A percentile compares a stretch with the other conserved stretches of the same genome.
Conservation (phyloP, 495 filamentous ascomycete genomes). For the Staphylotrichum longicolle region DNA sequence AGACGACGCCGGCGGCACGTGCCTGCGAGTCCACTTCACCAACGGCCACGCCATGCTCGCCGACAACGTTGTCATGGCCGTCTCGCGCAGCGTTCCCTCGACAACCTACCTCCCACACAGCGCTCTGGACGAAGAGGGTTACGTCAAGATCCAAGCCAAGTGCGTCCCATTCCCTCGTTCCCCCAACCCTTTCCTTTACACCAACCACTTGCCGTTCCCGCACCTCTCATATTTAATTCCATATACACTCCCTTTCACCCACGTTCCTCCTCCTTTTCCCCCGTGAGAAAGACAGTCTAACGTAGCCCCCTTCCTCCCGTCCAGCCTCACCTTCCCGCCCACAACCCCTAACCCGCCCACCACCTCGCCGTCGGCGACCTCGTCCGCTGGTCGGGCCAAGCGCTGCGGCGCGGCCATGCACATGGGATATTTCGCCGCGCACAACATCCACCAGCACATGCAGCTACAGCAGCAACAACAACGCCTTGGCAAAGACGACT, state of each 20-base stretch:
- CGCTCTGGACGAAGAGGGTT: conserved; percentile 53
- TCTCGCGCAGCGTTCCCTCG: conserved; percentile 54
- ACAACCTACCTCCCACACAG: conserved; percentile 52
- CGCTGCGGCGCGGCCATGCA: conserved; percentile 68
- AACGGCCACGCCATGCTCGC: conserved; percentile 53
- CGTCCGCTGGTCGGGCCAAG: conserved; percentile 62
- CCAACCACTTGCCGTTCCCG: too few relatives aligned
- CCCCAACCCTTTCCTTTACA: not conserved
- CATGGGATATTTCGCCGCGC: conserved; percentile 58
- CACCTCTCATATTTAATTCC: too few relatives aligned
- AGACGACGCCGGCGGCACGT: conserved; percentile 31
- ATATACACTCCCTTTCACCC: too few relatives aligned
- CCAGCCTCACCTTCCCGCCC: conserved; percentile 46
- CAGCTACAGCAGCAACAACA: conserved; percentile 14
- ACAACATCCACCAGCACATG: conserved; percentile 62
- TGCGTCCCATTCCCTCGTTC: conserved; percentile 1
- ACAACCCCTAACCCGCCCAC: conserved; percentile 48
- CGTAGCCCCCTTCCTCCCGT: not conserved
- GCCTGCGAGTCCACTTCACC: conserved; percentile 50
- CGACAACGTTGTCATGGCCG: conserved; percentile 58
- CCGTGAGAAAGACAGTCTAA: too few relatives aligned
- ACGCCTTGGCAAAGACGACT: too few relatives aligned
- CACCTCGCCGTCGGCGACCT: conserved; percentile 61
- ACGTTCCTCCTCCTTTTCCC: too few relatives aligned
- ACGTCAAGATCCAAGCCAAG: conserved; percentile 52